Base-by-base conservation (phyloP, 495 filamentous ascomycete species). In the Hyaloscypha finlandica region DNA sequence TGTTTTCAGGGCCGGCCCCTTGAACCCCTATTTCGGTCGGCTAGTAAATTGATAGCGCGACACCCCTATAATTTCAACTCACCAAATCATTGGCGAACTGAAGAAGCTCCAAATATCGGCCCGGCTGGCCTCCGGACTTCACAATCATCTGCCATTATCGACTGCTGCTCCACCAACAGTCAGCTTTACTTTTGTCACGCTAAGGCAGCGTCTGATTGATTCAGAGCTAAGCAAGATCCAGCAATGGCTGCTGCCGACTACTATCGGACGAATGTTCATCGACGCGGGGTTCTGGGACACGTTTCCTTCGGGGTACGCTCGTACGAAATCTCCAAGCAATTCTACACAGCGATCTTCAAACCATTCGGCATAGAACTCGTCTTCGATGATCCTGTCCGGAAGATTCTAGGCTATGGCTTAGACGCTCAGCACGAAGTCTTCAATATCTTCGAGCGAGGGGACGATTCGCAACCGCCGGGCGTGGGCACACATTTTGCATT, bases 401-500 rank as follows among this genome's bases (percentile, higher is more conserved):
- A 69, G 35, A 74, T 73, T 3, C 67, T 78, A 8, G 78, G 77
- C 0, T 79, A 74, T 67, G 74, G 78, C 30, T 69, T 69, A 22
- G 64, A 75, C 55, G 20, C 54, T 8, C 16, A 63, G 2, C 69
- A 73, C 59, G 77, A 78, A 55, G 29, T 74, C 2, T 25, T 77
- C 31, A 79, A 77, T 67, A 62, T 79, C 22, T 78, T 78, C 42
- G 75, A 77, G 55, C 66, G 70, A 16, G 62, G 60, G 29, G 65
- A 68, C 12, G 66, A n/a, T n/a, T n/a, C 67, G 4, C 57, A 51
- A 4, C 39, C 69, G 8, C 64, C 74, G 6, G 73, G 73, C 11
- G 39, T 66, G 5, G 77, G 77, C 0, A 75, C 73, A 54, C 77
- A 79, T 59, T 37, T 79, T 19, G 77, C 77, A 5, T 74, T 79